Evolutionary conservation across 2,329 filamentous ascomycete species (phyloP).

Genomic region (Ustulina deusta): DNA sequence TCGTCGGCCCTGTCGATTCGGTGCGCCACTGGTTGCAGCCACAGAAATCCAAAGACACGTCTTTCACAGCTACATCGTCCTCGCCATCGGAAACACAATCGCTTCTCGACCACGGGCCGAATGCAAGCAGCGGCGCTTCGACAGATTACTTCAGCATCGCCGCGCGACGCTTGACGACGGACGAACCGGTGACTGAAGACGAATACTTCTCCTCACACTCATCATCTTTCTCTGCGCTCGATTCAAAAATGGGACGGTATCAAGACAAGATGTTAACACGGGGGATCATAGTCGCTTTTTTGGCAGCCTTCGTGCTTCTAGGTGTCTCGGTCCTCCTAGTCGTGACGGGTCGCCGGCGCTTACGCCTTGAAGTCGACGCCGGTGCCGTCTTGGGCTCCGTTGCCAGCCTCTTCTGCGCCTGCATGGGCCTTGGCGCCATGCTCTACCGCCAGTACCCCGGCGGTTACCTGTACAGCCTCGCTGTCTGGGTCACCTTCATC

Average conservation of each 20-base stretch:
- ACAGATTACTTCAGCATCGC: conserved; percentile 49
- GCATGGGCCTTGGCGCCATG: conserved; percentile 70
- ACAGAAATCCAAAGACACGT: conserved; percentile 22
- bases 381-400: conserved; percentile 78
- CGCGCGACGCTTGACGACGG: conserved; percentile 37
- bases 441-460: conserved; percentile 62
- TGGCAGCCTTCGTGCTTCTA: conserved; percentile 72
- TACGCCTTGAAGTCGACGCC: conserved; percentile 77
- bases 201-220: conserved; percentile 48
- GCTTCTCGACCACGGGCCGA: conserved; percentile 40
- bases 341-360: conserved; percentile 74
- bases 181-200: conserved; percentile 54
- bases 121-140: conserved; percentile 17
- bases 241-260: conserved; percentile 63
- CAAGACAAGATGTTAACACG: conserved; percentile 68
- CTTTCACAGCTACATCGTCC: conserved; percentile 1
- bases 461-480: conserved; percentile 57
- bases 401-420: conserved; percentile 72
- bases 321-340: conserved; percentile 74
- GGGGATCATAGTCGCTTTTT: conserved; percentile 66
- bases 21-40: conserved; percentile 63
- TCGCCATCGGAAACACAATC: conserved; percentile 46
- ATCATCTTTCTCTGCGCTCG: conserved; percentile 59
- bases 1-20: conserved; percentile 63
- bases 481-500: conserved; percentile 59